Evolutionary conservation across 2,329 filamentous ascomycete species (phyloP).

Genomic region (Penicillium olsonii): DNA sequence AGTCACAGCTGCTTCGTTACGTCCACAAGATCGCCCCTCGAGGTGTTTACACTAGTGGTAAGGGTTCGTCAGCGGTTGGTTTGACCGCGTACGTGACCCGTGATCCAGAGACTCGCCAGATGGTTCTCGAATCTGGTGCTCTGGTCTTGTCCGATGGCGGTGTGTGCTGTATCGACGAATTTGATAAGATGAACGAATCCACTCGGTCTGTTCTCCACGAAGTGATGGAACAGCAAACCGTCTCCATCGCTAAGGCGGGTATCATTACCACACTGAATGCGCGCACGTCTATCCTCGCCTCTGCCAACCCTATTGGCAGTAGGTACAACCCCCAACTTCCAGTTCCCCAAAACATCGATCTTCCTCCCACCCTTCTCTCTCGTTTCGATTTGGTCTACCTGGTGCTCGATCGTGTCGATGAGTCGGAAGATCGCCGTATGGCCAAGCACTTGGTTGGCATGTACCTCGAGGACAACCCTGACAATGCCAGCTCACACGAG

Average conservation of each 20-base stretch:
- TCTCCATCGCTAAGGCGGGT: slow-evolving; percentile 75
- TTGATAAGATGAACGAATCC: slow-evolving; percentile 77
- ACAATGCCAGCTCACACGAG: slow-evolving; percentile 75
- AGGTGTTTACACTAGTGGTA: slow-evolving; percentile 74
- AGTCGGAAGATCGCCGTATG: slow-evolving; percentile 81
- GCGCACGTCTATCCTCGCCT: slow-evolving; percentile 90
- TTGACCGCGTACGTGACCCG: slow-evolving; percentile 76
- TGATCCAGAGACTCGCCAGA: slow-evolving; percentile 71
- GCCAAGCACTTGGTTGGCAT: slow-evolving; percentile 92
- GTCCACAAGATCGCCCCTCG: slow-evolving; percentile 97
- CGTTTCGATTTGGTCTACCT: slow-evolving; percentile 97
- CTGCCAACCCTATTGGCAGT: slow-evolving; percentile 95
- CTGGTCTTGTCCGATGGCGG: slow-evolving; percentile 73
- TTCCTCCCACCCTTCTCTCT: slow-evolving; percentile 90
- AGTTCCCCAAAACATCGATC: slow-evolving; percentile 96
- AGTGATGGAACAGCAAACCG: slow-evolving; percentile 80
- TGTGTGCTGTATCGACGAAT: slow-evolving; percentile 77
- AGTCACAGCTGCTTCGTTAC: slow-evolving; percentile 92
- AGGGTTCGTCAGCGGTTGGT: slow-evolving; percentile 74
- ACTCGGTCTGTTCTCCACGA: slow-evolving; percentile 75
- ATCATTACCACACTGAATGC: slow-evolving; percentile 91
- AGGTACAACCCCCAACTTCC: slow-evolving; percentile 96
- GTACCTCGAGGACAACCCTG: slow-evolving; percentile 93
- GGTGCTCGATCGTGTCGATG: slow-evolving; percentile 90
- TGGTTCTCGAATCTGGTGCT: slow-evolving; percentile 74